Evolutionary conservation across 345 rosid species (phyloP).

Genomic region (Salix suchowensis): DNA sequence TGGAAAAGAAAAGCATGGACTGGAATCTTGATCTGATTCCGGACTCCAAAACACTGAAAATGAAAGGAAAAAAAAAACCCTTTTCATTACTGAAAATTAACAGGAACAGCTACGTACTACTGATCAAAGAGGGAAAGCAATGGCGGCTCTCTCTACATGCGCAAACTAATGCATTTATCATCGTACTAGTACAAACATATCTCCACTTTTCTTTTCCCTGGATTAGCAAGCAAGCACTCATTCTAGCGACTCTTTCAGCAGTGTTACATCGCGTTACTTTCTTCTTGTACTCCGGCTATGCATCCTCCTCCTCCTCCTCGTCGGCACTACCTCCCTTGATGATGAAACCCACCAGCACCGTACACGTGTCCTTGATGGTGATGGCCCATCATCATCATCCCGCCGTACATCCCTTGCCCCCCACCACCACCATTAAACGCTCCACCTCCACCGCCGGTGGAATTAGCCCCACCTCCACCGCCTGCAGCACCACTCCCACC

Average conservation of each 20-base stretch:
- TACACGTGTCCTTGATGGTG: constrained; percentile 5
- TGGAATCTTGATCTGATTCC: neutral
- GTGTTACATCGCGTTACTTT: neutral
- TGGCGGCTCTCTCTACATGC: too few species aligned
- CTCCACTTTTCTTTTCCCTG: too few species aligned
- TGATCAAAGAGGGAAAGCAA: too few species aligned
- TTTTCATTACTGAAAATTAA: too few species aligned
- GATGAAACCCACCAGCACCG: constrained; percentile 26
- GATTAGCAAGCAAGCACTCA: neutral
- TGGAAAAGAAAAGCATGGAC: neutral
- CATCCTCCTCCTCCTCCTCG: too few species aligned
- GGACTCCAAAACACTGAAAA: too few species aligned
- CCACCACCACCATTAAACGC: constrained; percentile 28
- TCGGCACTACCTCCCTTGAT: constrained; percentile 8
- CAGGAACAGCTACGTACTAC: too few species aligned
- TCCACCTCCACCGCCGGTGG: constrained; percentile 22
- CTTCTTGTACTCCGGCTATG: neutral
- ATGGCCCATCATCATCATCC: constrained; percentile 20
- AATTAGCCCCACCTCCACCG: neutral
- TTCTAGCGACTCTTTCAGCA: too few species aligned
- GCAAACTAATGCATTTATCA: too few species aligned
- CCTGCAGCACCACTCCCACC: constrained; percentile 1
- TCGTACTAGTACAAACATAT: too few species aligned
- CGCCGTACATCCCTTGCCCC: constrained; percentile 31
- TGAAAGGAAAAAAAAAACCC: too few species aligned